phyloP scores from a whole-genome alignment of 169 alveolate species.

The Amoebophrya sp. region DNA sequence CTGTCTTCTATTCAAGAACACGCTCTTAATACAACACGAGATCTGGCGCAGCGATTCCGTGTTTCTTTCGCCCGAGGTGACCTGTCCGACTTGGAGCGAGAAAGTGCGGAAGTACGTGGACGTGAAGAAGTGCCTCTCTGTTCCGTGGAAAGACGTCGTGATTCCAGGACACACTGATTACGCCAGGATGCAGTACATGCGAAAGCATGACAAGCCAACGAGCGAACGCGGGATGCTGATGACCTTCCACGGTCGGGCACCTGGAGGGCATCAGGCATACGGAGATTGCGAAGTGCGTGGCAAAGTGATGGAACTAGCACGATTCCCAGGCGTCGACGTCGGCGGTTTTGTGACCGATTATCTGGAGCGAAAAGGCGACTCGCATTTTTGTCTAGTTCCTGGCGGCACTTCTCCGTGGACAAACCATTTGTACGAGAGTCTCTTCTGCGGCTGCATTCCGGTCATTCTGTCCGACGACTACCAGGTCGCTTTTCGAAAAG shows the following conservation, averaged over 20 bases:
- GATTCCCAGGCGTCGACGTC: constrained; percentile 11
- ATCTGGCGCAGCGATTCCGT: not conserved
- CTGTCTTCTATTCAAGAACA: too few relatives aligned
- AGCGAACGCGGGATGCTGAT: not conserved
- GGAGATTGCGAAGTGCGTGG: not conserved
- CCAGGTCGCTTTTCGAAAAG: not conserved
- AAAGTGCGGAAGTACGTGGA: not conserved
- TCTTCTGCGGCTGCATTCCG: constrained; percentile 2
- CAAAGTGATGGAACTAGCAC: not conserved
- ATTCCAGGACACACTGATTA: constrained; percentile 35
- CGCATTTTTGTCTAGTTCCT: constrained; percentile 25
- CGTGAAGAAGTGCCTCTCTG: constrained; percentile 17
- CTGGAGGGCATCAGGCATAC: constrained; percentile 4
- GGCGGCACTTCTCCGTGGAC: constrained; percentile 35
- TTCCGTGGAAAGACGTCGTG: constrained; percentile 30
- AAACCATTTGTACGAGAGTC: constrained; percentile 25
- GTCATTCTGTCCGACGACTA: not conserved
- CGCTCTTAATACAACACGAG: too few relatives aligned
- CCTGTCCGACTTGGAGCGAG: constrained; percentile 34
- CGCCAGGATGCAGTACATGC: constrained; percentile 27
- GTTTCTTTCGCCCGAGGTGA: constrained; percentile 1
- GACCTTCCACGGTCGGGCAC: constrained; percentile 34
- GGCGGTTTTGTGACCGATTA: constrained; percentile 30
- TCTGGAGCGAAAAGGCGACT: constrained; percentile 16
- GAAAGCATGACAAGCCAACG: constrained; percentile 4